A percentile compares a stretch with the other conserved stretches of the same genome.
Evolutionary conservation across 2,329 filamentous ascomycete species (phyloP).

Genomic region (Celoporthe dispersa): DNA sequence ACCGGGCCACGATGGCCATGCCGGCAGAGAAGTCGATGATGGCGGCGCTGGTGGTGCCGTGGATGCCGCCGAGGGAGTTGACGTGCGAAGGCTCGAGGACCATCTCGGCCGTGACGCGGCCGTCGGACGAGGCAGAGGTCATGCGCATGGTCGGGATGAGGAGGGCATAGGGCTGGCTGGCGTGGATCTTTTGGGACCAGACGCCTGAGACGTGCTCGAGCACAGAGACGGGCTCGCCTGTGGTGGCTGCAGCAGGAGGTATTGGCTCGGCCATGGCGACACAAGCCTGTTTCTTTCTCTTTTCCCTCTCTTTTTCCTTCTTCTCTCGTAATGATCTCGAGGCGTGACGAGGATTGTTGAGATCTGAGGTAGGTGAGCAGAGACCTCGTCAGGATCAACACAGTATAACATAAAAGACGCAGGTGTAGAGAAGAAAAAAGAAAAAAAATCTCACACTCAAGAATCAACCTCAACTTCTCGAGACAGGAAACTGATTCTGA

Average conservation of each 20-base stretch:
- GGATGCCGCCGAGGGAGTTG: constrained; percentile 69
- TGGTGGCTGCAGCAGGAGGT: constrained; percentile 4
- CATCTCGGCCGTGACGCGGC: constrained; percentile 54
- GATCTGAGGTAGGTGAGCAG: too few species aligned
- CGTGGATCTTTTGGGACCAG: constrained; percentile 45
- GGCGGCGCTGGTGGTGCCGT: constrained; percentile 73
- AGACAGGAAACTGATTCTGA: neutral
- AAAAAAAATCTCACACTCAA: neutral
- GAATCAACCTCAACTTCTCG: neutral
- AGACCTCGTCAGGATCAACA: too few species aligned
- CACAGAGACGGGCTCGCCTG: constrained; percentile 20
- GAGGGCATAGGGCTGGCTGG: constrained; percentile 59
- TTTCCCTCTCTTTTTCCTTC: neutral
- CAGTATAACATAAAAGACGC: too few species aligned
- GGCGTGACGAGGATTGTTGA: too few species aligned
- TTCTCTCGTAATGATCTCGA: neutral
- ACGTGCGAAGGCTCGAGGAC: constrained; percentile 60
- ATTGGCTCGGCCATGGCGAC: constrained; percentile 18
- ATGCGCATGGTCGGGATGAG: constrained; percentile 53
- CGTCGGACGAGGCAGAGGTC: constrained; percentile 46
- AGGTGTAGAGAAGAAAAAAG: neutral
- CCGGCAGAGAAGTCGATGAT: constrained; percentile 76
- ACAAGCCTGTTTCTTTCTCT: neutral
- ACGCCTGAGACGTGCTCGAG: constrained; percentile 37
- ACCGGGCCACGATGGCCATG: constrained; percentile 70